phyloP scores from a whole-genome alignment of 2,329 filamentous ascomycete genomes.

The Orbilia javanica region DNA sequence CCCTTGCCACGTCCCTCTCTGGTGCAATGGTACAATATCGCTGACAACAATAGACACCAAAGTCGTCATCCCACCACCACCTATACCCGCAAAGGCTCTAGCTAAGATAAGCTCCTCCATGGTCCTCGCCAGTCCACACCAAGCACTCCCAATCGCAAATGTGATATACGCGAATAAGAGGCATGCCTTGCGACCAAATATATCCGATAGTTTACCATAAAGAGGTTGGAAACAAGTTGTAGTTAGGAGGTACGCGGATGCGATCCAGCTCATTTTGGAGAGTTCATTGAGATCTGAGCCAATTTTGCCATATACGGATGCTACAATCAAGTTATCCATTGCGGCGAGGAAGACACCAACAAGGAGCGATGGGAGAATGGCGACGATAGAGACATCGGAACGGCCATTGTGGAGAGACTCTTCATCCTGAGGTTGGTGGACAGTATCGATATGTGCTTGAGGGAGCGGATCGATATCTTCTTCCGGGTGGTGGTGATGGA shows the following conservation, averaged over 20 bases:
- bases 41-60: constrained; percentile 78
- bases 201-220: constrained; percentile 78
- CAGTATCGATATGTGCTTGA: not conserved
- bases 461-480: constrained; percentile 10
- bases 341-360: constrained; percentile 74
- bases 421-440: constrained; percentile 23
- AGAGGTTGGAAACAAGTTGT: constrained; percentile 81
- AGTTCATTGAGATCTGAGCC: constrained; percentile 80
- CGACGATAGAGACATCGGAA: constrained; percentile 34
- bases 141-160: constrained; percentile 75
- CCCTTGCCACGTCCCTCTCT: constrained; percentile 80
- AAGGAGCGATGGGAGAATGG: constrained; percentile 47
- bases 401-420: constrained; percentile 28
- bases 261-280: constrained; percentile 81
- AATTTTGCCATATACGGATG: constrained; percentile 82
- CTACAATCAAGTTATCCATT: constrained; percentile 75
- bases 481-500: constrained; percentile 13
- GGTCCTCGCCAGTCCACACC: constrained; percentile 74
- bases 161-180: constrained; percentile 75
- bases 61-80: constrained; percentile 62
- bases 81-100: constrained; percentile 67
- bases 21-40: constrained; percentile 77
- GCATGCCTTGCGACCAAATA: constrained; percentile 77
- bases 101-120: constrained; percentile 77
- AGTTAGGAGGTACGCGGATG: constrained; percentile 78